Percentiles rank a stretch among this genome's conserved stretches.
Conservation (phyloP, 2,329 filamentous ascomycete genomes). For the Meredithiella fracta region DNA sequence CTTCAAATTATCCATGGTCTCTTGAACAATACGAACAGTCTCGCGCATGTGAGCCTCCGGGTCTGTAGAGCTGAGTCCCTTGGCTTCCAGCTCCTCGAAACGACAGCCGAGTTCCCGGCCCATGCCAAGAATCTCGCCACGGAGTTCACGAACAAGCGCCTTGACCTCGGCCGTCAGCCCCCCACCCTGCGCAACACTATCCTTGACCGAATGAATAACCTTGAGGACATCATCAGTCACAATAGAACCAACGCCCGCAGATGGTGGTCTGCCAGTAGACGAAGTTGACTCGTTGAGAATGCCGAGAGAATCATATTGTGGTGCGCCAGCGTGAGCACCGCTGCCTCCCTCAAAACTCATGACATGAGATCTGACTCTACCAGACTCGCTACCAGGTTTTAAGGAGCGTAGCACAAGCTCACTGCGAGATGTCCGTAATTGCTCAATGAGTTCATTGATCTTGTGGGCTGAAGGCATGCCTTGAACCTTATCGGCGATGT, state of each 20-base stretch:
- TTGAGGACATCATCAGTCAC: conserved; percentile 66
- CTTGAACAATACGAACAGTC: conserved; percentile 59
- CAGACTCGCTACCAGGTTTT: conserved; percentile 13
- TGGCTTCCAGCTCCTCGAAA: conserved; percentile 48
- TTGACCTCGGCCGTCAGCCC: conserved; percentile 87
- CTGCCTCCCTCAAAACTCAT: conserved; percentile 26
- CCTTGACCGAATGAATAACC: conserved; percentile 73
- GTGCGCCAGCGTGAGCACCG: conserved; percentile 16
- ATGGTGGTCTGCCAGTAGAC: conserved; percentile 12
- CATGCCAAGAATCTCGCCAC: conserved; percentile 88
- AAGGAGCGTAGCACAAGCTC: conserved; percentile 3
- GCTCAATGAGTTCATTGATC: conserved; percentile 49
- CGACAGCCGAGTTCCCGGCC: conserved; percentile 76
- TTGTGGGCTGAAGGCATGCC: conserved; percentile 44
- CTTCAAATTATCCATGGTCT: conserved; percentile 67
- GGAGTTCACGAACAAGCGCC: conserved; percentile 70
- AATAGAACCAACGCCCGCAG: conserved; percentile 24
- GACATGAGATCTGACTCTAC: conserved; percentile 17
- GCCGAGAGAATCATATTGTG: conserved; percentile 2
- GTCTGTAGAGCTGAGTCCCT: conserved; percentile 1
- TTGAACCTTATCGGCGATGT: conserved; percentile 56
- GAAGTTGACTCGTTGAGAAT: conserved; percentile 2
- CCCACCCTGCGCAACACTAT: conserved; percentile 75
- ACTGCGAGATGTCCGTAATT: conserved; percentile 6
- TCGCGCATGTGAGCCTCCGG: conserved; percentile 1